Percentiles rank a stretch among this genome's conserved stretches.
Evolutionary conservation across 1,284 basidiomycete genomes (phyloP).

Genomic region (Tetrapyrgos nigripes): DNA sequence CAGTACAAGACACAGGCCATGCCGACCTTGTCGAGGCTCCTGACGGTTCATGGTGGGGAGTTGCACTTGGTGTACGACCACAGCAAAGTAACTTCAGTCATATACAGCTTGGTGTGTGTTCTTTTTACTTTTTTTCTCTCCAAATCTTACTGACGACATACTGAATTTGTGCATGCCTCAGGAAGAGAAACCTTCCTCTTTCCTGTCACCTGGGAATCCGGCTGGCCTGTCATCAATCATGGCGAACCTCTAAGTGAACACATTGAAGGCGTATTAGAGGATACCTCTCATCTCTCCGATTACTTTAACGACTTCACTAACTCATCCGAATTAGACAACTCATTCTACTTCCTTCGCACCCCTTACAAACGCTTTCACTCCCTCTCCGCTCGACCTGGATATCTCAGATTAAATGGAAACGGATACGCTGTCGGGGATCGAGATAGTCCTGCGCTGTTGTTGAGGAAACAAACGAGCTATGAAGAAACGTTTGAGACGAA

Average conservation of each 20-base stretch:
- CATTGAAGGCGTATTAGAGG: slow-evolving; percentile 30
- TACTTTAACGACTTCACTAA: slow-evolving; percentile 29
- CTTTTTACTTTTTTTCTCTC: not conserved
- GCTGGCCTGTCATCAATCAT: slow-evolving; percentile 45
- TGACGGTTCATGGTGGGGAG: slow-evolving; percentile 49
- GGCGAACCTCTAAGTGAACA: slow-evolving; percentile 37
- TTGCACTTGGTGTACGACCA: slow-evolving; percentile 48
- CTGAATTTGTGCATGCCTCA: slow-evolving; percentile 15
- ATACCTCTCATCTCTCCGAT: slow-evolving; percentile 27
- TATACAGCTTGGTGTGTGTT: slow-evolving; percentile 36
- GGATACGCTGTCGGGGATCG: slow-evolving; percentile 43
- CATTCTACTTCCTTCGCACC: slow-evolving; percentile 42
- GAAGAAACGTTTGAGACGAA: slow-evolving; percentile 41
- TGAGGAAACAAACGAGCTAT: slow-evolving; percentile 44
- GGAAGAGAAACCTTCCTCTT: slow-evolving; percentile 52
- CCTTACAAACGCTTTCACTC: slow-evolving; percentile 42
- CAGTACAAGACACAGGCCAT: slow-evolving; percentile 48
- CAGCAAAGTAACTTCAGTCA: slow-evolving; percentile 41
- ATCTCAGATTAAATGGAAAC: slow-evolving; percentile 38
- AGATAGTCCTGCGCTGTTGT: slow-evolving; percentile 40
- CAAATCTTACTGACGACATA: not conserved
- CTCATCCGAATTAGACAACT: slow-evolving; percentile 34
- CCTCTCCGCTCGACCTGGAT: slow-evolving; percentile 29
- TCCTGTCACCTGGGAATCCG: slow-evolving; percentile 45
- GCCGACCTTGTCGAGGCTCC: slow-evolving; percentile 45